These are phyloP conservation scores for Trichoderma sp. DNA, from an alignment of 2,329 filamentous ascomycete genomes.

Conservation along the genomic window DNA sequence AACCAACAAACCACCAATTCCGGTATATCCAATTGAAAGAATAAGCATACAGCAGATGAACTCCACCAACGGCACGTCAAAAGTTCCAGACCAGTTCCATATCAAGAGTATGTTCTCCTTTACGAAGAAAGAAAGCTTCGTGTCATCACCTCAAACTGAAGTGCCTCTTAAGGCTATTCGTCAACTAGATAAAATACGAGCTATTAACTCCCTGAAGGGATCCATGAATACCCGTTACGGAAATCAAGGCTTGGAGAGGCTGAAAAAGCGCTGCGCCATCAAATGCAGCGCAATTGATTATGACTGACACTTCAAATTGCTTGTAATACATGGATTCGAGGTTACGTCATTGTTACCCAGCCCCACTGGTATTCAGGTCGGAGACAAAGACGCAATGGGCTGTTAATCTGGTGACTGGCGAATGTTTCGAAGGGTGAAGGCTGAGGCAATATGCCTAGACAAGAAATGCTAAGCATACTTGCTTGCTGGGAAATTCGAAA, in stretches of 20 bases:
- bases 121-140: neutral
- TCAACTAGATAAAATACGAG: neutral
- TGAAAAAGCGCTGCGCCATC: constrained; percentile 1
- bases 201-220: neutral
- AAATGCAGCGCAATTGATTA: neutral
- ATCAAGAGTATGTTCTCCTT: neutral
- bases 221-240: neutral
- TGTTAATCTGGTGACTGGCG: neutral
- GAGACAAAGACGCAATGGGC: neutral
- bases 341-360: constrained; percentile 12
- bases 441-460: neutral
- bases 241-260: neutral
- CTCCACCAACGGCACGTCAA: neutral
- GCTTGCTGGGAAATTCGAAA: neutral
- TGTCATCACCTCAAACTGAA: neutral
- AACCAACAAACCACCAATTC: too few species aligned
- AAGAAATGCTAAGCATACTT: neutral
- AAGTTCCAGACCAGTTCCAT: neutral
- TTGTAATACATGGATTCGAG: neutral
- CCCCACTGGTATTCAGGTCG: neutral
- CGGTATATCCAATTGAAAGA: neutral
- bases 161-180: neutral
- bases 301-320: neutral
- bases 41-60: neutral
- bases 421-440: neutral